phyloP scores from a whole-genome alignment of 345 rosid species.

The Gossypium longicalyx region DNA sequence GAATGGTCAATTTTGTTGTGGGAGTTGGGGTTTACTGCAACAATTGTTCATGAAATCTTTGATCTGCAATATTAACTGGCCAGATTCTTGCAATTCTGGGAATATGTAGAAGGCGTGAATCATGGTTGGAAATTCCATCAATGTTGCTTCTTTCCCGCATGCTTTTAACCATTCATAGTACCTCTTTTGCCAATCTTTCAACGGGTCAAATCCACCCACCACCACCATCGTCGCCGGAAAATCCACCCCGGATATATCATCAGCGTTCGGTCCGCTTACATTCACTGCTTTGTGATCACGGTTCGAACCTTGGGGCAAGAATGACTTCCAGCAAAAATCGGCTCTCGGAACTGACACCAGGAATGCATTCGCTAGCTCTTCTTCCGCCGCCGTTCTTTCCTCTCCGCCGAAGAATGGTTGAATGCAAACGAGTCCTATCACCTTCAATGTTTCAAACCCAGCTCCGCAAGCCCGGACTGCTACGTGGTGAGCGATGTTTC shows the following conservation, averaged over 20 bases:
- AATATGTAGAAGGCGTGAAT: constrained; percentile 74
- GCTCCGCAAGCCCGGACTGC: constrained; percentile 37
- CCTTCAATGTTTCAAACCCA: constrained; percentile 24
- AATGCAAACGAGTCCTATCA: constrained; percentile 52
- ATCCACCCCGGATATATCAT: constrained; percentile 38
- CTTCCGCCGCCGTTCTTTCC: constrained; percentile 71
- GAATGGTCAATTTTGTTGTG: neutral
- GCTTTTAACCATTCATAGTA: constrained; percentile 62
- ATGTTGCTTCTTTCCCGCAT: constrained; percentile 53
- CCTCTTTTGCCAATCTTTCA: constrained; percentile 72
- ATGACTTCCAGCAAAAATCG: constrained; percentile 53
- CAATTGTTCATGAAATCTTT: constrained; percentile 45
- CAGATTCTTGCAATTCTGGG: constrained; percentile 58
- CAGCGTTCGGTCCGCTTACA: constrained; percentile 43
- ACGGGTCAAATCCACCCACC: constrained; percentile 62
- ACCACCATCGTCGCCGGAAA: constrained; percentile 54
- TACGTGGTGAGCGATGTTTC: constrained; percentile 71
- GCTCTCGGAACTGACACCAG: constrained; percentile 43
- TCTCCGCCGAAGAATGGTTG: constrained; percentile 84
- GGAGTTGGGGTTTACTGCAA: neutral
- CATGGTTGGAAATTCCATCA: constrained; percentile 71
- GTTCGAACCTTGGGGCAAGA: constrained; percentile 53
- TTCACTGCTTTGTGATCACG: constrained; percentile 52
- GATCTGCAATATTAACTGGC: constrained; percentile 39
- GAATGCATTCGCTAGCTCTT: constrained; percentile 19